Evolutionary conservation across 345 rosid genomes (phyloP).

Genomic region (Sapria himalayana): DNA sequence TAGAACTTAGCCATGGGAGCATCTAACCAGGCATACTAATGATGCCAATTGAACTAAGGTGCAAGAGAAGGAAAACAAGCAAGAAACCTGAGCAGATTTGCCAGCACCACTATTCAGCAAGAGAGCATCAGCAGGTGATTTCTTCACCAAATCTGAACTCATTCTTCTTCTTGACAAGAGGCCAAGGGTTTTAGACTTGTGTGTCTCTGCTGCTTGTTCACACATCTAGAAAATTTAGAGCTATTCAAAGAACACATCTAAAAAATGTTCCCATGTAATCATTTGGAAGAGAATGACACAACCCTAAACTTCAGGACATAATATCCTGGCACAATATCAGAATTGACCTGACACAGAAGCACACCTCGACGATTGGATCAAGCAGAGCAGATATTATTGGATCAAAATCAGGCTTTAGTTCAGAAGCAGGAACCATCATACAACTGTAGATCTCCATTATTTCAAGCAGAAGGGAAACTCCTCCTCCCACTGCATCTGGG

Average conservation of each 20-base stretch:
- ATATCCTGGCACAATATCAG: not conserved
- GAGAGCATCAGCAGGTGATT: constrained; percentile 81
- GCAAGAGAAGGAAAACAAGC: not conserved
- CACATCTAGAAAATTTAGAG: constrained; percentile 44
- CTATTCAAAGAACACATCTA: too few species aligned
- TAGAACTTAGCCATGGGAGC: too few species aligned
- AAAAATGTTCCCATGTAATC: too few species aligned
- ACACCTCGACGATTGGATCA: constrained; percentile 87
- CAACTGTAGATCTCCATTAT: constrained; percentile 62
- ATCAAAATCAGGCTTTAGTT: constrained; percentile 46
- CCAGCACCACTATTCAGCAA: constrained; percentile 37
- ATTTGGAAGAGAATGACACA: not conserved
- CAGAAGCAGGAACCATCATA: constrained; percentile 68
- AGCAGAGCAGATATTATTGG: constrained; percentile 70
- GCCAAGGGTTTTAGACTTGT: constrained; percentile 50
- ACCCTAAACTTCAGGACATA: not conserved
- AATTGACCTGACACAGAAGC: not conserved
- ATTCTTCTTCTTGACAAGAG: constrained; percentile 52
- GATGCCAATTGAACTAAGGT: too few species aligned
- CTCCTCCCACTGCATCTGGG: constrained; percentile 85
- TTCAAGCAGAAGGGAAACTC: constrained; percentile 76
- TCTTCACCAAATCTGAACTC: constrained; percentile 40
- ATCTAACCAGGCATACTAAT: too few species aligned
- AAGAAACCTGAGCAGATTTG: constrained; percentile 36
- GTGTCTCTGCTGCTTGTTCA: constrained; percentile 92